Evolutionary conservation across 1,284 basidiomycete genomes (phyloP).

Genomic region (Heterobasidion occidentale): DNA sequence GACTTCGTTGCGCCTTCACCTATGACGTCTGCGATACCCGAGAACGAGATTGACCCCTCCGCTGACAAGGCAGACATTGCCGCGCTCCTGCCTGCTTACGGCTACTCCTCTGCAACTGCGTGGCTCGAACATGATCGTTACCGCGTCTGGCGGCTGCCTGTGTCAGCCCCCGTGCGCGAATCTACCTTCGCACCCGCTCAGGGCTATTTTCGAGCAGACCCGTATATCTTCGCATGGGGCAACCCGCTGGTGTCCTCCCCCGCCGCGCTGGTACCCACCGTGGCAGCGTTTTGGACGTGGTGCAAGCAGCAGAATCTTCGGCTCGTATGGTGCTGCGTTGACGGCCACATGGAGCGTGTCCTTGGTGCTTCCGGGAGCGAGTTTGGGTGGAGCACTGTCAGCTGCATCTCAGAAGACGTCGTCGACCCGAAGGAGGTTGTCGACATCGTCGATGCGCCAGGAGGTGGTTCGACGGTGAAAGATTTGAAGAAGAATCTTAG

Average conservation of each 20-base stretch:
- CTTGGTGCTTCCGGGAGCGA: constrained; percentile 18
- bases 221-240: constrained; percentile 38
- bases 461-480: constrained; percentile 25
- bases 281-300: constrained; percentile 28
- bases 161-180: constrained; percentile 19
- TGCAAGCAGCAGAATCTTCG: constrained; percentile 22
- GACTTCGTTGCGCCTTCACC: not conserved
- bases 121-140: constrained; percentile 41
- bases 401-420: constrained; percentile 37
- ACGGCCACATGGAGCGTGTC: constrained; percentile 27
- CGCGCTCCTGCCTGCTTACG: constrained; percentile 29
- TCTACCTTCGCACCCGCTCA: constrained; percentile 36
- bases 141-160: constrained; percentile 29
- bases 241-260: constrained; percentile 34
- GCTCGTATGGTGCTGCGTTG: constrained; percentile 35
- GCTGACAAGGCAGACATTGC: constrained; percentile 23
- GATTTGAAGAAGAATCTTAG: constrained; percentile 39
- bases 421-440: constrained; percentile 32
- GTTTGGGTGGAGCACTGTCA: constrained; percentile 28
- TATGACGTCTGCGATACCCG: not conserved
- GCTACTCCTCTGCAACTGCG: constrained; percentile 33
- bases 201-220: constrained; percentile 16
- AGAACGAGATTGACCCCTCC: not conserved
- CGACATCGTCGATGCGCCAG: constrained; percentile 26
- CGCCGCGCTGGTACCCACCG: constrained; percentile 24